Evolutionary conservation across 2,329 filamentous ascomycete genomes (phyloP).

Genomic region (Harringtonia aguacate): DNA sequence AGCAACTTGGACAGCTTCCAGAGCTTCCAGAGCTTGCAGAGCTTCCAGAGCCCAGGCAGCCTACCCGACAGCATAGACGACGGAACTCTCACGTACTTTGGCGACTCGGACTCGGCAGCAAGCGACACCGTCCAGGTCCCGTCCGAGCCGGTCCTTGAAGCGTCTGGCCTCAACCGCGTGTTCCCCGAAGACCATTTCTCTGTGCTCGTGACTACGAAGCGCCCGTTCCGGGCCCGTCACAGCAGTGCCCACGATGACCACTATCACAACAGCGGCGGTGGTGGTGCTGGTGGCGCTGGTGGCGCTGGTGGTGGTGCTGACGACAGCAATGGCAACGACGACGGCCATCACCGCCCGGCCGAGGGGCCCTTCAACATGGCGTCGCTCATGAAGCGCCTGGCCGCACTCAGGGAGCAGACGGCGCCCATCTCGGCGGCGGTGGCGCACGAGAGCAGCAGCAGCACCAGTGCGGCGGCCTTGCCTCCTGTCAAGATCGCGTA

Average conservation of each 20-base stretch:
- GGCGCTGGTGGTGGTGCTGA: too few species aligned
- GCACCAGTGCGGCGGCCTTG: neutral
- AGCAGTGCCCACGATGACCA: neutral
- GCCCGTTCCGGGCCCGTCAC: slow-evolving; percentile 21
- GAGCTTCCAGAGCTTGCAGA: too few species aligned
- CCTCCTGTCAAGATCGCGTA: slow-evolving; percentile 32
- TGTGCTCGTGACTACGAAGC: slow-evolving; percentile 40
- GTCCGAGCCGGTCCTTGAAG: slow-evolving; percentile 43
- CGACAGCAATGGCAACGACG: neutral
- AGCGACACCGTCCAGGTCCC: slow-evolving; percentile 11
- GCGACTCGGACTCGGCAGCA: slow-evolving; percentile 17
- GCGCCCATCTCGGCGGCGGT: slow-evolving; percentile 6
- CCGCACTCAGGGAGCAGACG: slow-evolving; percentile 13
- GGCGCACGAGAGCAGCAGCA: neutral
- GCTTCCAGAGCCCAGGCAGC: too few species aligned
- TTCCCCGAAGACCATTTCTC: slow-evolving; percentile 55
- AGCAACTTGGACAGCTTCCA: too few species aligned
- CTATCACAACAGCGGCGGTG: too few species aligned
- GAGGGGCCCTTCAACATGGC: slow-evolving; percentile 19
- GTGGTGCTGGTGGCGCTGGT: too few species aligned
- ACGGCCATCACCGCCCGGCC: slow-evolving; percentile 6
- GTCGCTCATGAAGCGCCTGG: slow-evolving; percentile 29
- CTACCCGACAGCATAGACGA: neutral
- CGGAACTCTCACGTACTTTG: slow-evolving; percentile 13
- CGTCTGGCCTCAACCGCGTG: slow-evolving; percentile 48